Percentiles rank a stretch among this genome's conserved stretches.
These are phyloP conservation scores for Claviceps quebecensis DNA, from an alignment of 2,329 filamentous ascomycete genomes.

Conservation along the genomic window DNA sequence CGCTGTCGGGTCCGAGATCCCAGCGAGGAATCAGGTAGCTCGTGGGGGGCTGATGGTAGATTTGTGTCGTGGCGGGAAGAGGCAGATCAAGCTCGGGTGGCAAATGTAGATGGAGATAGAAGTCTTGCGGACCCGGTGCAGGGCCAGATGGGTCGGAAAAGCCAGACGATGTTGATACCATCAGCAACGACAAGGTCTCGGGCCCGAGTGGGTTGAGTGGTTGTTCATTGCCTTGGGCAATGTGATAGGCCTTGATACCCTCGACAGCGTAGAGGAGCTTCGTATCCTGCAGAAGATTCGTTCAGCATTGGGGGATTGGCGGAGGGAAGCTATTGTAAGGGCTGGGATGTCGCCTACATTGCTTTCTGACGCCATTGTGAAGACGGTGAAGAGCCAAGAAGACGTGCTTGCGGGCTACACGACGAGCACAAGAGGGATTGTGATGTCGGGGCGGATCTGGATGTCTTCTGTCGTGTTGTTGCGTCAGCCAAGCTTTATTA, in stretches of 20 bases:
- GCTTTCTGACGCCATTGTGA: slow-evolving; percentile 18
- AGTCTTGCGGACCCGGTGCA: slow-evolving; percentile 63
- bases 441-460: too few species aligned
- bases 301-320: background rate
- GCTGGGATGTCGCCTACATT: slow-evolving; percentile 14
- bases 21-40: slow-evolving; percentile 93
- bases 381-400: background rate
- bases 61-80: slow-evolving; percentile 86
- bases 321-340: background rate
- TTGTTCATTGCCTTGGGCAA: slow-evolving; percentile 74
- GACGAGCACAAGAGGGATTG: background rate
- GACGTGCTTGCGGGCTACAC: background rate
- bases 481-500: too few species aligned
- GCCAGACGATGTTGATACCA: slow-evolving; percentile 82
- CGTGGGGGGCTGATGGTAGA: slow-evolving; percentile 85
- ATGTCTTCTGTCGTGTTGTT: too few species aligned
- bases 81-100: slow-evolving; percentile 90
- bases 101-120: slow-evolving; percentile 90
- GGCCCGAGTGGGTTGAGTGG: slow-evolving; percentile 72
- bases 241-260: slow-evolving; percentile 82
- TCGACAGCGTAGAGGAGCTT: slow-evolving; percentile 59
- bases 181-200: slow-evolving; percentile 82
- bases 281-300: slow-evolving; percentile 30
- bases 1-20: slow-evolving; percentile 78
- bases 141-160: slow-evolving; percentile 43